Conservation (phyloP, 495 filamentous ascomycete species). For the Penicillium longicatenatum region DNA sequence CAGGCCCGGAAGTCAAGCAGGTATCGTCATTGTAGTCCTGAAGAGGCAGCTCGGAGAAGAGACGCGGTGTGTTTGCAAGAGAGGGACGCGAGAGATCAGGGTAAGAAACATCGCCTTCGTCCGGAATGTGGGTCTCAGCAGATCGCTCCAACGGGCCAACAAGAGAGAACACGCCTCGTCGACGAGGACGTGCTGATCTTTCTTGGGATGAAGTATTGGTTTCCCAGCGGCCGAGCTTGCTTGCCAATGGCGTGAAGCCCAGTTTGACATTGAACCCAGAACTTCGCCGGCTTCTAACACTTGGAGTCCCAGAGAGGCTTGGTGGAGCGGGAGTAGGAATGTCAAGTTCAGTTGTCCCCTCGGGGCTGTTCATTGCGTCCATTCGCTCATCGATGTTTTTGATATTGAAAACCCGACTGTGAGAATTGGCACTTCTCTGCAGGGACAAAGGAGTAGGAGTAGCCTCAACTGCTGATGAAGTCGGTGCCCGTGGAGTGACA, state of each 20-base stretch:
- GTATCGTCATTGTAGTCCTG: conserved; percentile 14
- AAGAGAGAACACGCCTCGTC: conserved; percentile 49
- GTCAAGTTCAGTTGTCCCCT: conserved; percentile 19
- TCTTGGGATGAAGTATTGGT: conserved; percentile 52
- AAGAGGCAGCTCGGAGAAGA: conserved; percentile 24
- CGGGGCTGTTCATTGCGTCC: conserved; percentile 14
- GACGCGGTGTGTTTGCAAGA: conserved; percentile 19
- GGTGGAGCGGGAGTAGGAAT: conserved; percentile 25
- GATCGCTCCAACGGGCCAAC: conserved; percentile 30
- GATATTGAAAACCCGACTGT: conserved; percentile 12
- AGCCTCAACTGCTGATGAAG: conserved; percentile 14
- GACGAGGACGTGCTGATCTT: conserved; percentile 34
- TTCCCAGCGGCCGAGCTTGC: conserved; percentile 62
- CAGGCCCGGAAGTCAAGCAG: conserved; percentile 12
- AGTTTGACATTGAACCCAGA: conserved; percentile 33
- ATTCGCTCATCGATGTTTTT: conserved; percentile 9
- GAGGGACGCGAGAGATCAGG: conserved; percentile 28
- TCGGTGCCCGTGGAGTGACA: conserved; percentile 20
- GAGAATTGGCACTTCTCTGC: conserved; percentile 22
- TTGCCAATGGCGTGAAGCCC: conserved; percentile 63
- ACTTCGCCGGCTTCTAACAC: conserved; percentile 21
- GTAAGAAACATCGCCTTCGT: conserved; percentile 24
- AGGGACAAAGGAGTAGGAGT: conserved; percentile 16
- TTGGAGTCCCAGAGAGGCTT: conserved; percentile 26
- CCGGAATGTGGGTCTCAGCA: conserved; percentile 10